Base-by-base conservation (phyloP, 2,329 filamentous ascomycete genomes). In the Sarocladium kiliense region DNA sequence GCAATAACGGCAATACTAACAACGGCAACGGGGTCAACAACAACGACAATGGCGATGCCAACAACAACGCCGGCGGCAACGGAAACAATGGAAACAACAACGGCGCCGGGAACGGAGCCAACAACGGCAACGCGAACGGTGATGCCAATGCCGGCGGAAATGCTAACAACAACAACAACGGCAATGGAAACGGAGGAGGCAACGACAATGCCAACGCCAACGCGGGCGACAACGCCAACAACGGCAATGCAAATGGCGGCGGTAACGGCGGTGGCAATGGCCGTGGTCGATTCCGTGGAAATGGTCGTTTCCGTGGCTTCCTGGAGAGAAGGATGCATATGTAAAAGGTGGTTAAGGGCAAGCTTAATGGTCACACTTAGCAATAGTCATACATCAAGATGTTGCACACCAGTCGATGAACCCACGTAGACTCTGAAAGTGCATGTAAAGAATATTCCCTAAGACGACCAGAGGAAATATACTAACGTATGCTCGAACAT, bases 41-140 rank as follows among this genome's bases (percentile, higher is more conserved):
- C 19, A 25, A 10, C 12, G 36, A 44, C 34, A 53, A 53, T 30
- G 50, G 30, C 32, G 30, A 49, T n/a, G 44, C 30, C 26, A 51
- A 51, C n/a, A n/a, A n/a, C 25, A 49, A 49, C 32, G 42, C 16
- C 3, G 18, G 21, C 3, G 49, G 41, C 19, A 55, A 55, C 42
- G n/a, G n/a, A n/a, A n/a, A n/a, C 45, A 55, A 53, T 21, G 37
- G n/a, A 5, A 55, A 55, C 27, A 44, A 44, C 30, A 50, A 50
- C 34, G 36, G 21, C 32, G 45, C 41, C 5, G 18, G 12, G 26
- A 42, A 55, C 34, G 44, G 36, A 16, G 54, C 42, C 27, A 32
- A 21, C n/a, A 32, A 30, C 23, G 39, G 7, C 5, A 18, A 32
- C 45, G 41, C 26, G 7, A 42, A 32, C 32, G 25, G 9, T 14